Evolutionary conservation across 2,329 filamentous ascomycete genomes (phyloP).

Genomic region (Penicillium sumatraense): DNA sequence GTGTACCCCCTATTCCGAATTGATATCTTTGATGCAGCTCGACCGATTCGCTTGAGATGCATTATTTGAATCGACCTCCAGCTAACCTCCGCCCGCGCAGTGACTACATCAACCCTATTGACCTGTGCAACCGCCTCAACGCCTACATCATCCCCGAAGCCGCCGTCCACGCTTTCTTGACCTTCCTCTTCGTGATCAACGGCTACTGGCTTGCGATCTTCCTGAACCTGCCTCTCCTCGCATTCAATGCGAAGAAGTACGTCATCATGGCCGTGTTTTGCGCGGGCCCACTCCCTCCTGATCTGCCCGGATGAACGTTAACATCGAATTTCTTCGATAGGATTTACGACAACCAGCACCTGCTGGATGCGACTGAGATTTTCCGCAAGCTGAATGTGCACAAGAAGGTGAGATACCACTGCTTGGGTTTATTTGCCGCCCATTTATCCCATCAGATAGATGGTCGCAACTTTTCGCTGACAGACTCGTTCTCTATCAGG

Average conservation of each 20-base stretch:
- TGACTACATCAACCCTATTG: slow-evolving; percentile 99
- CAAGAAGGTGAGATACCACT: slow-evolving; percentile 74
- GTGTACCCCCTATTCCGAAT: slow-evolving; percentile 47
- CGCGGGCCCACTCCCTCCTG: slow-evolving; percentile 1
- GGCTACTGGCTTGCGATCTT: slow-evolving; percentile 96
- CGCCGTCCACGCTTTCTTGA: slow-evolving; percentile 94
- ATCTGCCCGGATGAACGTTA: slow-evolving; percentile 14
- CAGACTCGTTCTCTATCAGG: slow-evolving; percentile 57
- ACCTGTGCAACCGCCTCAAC: slow-evolving; percentile 99
- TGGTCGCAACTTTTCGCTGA: too few species aligned
- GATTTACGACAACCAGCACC: slow-evolving; percentile 95
- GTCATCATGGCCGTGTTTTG: slow-evolving; percentile 52
- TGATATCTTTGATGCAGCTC: background rate
- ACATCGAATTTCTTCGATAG: slow-evolving; percentile 53
- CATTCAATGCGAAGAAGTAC: slow-evolving; percentile 97
- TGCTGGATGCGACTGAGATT: slow-evolving; percentile 97
- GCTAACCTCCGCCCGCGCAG: slow-evolving; percentile 52
- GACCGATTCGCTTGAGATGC: background rate
- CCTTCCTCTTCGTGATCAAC: slow-evolving; percentile 95
- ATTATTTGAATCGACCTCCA: background rate
- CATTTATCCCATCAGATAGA: background rate
- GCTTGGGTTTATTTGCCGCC: too few species aligned
- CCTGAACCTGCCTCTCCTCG: slow-evolving; percentile 88
- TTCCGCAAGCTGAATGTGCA: slow-evolving; percentile 99
- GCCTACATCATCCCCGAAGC: slow-evolving; percentile 99